Percentiles rank a stretch among this genome's conserved stretches.
phyloP scores from a whole-genome alignment of 176 grass and related monocot genomes.

The Oryza meyeriana region DNA sequence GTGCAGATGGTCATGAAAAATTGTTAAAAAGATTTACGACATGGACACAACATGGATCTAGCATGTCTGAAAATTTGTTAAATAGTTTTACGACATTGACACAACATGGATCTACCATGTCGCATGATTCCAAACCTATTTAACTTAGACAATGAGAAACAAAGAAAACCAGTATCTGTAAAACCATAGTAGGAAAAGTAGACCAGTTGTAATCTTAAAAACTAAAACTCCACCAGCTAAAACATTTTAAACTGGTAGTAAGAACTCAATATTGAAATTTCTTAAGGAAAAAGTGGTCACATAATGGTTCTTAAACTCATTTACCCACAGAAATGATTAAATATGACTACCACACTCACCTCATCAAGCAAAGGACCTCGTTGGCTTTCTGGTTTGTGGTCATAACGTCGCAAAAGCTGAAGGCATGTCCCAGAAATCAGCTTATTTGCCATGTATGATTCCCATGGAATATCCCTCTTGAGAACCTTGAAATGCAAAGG shows the following conservation, averaged over 20 bases:
- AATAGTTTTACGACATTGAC: too few relatives aligned
- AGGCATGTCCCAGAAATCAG: constrained; percentile 80
- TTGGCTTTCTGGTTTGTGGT: constrained; percentile 75
- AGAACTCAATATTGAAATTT: not conserved
- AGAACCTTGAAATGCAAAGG: constrained; percentile 73
- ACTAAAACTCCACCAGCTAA: too few relatives aligned
- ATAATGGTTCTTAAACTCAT: not conserved
- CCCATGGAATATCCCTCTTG: constrained; percentile 97
- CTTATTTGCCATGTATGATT: constrained; percentile 90
- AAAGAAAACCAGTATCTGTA: too few relatives aligned
- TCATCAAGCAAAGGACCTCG: constrained; percentile 82
- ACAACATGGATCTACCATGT: too few relatives aligned
- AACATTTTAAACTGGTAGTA: not conserved
- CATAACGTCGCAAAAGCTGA: constrained; percentile 79
- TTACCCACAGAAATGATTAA: constrained; percentile 1
- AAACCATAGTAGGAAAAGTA: too few relatives aligned
- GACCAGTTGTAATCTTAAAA: too few relatives aligned
- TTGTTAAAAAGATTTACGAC: too few relatives aligned
- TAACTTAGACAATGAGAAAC: too few relatives aligned
- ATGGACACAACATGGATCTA: too few relatives aligned
- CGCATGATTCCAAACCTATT: too few relatives aligned
- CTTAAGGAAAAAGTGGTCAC: not conserved
- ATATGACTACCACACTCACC: constrained; percentile 42
- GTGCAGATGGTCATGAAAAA: too few relatives aligned
- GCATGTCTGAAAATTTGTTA: too few relatives aligned